Base-by-base conservation (phyloP, 2,329 filamentous ascomycete species). In the Teratosphaeriaceae sp. region DNA sequence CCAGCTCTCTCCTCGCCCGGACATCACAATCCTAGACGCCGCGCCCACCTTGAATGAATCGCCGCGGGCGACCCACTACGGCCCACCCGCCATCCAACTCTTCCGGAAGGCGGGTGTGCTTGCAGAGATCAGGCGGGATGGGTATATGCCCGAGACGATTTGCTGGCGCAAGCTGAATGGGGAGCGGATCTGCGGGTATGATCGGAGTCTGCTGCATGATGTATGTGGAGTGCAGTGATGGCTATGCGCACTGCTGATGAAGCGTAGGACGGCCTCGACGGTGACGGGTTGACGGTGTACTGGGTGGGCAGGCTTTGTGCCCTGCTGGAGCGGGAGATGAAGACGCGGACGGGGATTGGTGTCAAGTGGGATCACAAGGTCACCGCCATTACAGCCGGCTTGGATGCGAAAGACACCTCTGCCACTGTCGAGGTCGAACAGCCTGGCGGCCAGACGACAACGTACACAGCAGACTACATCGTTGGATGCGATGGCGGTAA, bases 41-140 rank as follows among this genome's bases (percentile, higher is more conserved):
- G 69, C 72, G 1, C 58, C 68, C 19, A 64, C 71, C 42, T 65
- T 81, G 35, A 75, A 80, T 61, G 65, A 73, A 44, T 75, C 76
- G 42, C 79, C 79, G 0, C 75, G 79, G 20, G 79, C 79, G 8
- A 75, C 78, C 2, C 76, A 81, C 59, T 82, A 81, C 56, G 76
- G 74, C 3, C 68, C 75, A 0, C 70, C 77, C 1, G 78, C 77
- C 1, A 71, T 78, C 33, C 73, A 73, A 29, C 77, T 79, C 45
- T 69, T 84, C 38, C 57, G 66, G 30, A 70, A 75, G n/a, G 79
- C 79, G 0, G 79, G 79, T 1, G 70, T 82, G 9, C 62, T 82
- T 15, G 69, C 72, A n/a, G 68, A 74, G 52, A 63, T 75, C 12
- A 64, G 65, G 18, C 54, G 58, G 7, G 57, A 63, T 15, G 69